These are phyloP conservation scores for Chaetomium sp. DNA, from an alignment of 2,329 filamentous ascomycete species.

Conservation along the genomic window DNA sequence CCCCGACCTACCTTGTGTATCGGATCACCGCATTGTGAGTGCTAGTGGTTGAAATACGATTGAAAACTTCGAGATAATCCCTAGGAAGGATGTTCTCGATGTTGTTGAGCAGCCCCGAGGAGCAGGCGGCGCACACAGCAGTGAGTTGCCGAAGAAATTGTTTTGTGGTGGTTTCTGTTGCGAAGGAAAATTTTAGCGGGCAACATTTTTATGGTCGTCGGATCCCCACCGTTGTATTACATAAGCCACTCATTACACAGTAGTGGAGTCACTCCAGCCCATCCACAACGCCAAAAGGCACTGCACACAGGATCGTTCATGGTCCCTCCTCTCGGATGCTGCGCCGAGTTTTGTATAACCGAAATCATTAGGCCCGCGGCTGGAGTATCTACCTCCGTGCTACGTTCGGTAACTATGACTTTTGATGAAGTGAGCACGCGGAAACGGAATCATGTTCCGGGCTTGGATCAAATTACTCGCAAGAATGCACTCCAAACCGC, in stretches of 20 bases:
- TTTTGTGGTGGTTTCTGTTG: constrained; percentile 11
- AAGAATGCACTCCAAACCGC: not conserved
- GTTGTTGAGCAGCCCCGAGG: not conserved
- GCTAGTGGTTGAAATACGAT: not conserved
- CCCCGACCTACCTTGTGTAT: constrained; percentile 8
- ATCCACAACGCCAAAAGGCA: not conserved
- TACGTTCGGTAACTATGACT: not conserved
- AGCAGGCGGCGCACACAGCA: not conserved
- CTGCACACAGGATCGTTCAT: not conserved
- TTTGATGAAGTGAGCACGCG: not conserved
- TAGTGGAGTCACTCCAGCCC: not conserved
- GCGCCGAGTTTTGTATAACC: not conserved
- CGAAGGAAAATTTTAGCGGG: constrained; percentile 13
- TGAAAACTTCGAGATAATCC: not conserved
- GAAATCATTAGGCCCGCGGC: not conserved
- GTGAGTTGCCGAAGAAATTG: not conserved
- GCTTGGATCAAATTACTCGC: not conserved
- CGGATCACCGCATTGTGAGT: constrained; percentile 9
- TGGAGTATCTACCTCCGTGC: not conserved
- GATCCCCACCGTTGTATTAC: constrained; percentile 6
- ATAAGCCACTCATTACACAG: not conserved
- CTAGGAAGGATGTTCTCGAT: not conserved
- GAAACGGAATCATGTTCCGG: not conserved
- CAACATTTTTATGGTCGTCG: constrained; percentile 11
- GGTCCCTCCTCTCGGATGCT: not conserved